Evolutionary conservation across 164 flowering plant genomes (phyloP), one percentile per base, ranked within the genome.

Genomic region (Vitis cinerea): DNA sequence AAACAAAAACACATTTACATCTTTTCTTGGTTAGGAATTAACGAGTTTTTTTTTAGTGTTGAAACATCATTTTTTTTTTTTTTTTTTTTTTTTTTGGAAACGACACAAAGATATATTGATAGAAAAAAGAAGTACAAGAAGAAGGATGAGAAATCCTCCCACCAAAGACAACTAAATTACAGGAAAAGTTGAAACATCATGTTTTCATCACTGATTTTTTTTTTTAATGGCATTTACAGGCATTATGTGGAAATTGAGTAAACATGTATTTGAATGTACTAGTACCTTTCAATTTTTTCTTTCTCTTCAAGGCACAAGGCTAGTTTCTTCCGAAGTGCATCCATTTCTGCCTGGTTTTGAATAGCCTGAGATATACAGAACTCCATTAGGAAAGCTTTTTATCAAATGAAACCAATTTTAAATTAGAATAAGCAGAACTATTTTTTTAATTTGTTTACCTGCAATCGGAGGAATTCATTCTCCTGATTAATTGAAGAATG

Each of bases 381-480:
- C 9, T 27, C 50, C 30, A 64, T 12, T 2, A 63, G n/a, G 31
- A 66, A 19, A 62, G 10, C 15, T 23, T 48, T 49, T 29, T 17
- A 30, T 30, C 11, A 64, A 50, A 10, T 2, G n/a, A 61, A 56
- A 53, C 16, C 12, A 48, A n/a, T n/a, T 37, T 9, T 9, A 60
- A 44, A 17, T 15, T 13, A 19, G 47, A 17, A 23, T 9, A 64
- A 63, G 30, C 4, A 62, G 47, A 63, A 63, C 17, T 14, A 61
- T 12, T 64, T 49, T 15, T 29, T 48, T 37, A 50, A 61, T 52
- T n/a, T 14, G 14, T 23, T 59, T 71, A 95, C 99, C 98, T 95
- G 98, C 83, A 92, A 62, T n/a, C 86, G 91, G 14, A 95, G 93
- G 78, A 91, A 87, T 72, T 95, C 98, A 72, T 86, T 95, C 79